phyloP scores from a whole-genome alignment of 371 early-diverging fungal species.

The Rhizomucor miehei region DNA sequence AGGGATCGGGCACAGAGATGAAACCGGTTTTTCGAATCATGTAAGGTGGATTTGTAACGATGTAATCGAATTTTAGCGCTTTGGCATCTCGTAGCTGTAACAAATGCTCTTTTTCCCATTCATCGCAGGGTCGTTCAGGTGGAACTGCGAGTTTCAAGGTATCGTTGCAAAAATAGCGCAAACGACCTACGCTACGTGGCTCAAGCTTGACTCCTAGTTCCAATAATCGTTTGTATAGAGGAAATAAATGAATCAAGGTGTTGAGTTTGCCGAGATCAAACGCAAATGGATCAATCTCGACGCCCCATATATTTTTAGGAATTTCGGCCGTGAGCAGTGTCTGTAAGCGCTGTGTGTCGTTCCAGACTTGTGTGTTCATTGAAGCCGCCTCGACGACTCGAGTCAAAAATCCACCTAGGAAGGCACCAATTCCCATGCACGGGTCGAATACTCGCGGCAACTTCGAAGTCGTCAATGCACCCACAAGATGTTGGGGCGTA shows the following conservation, averaged over 20 bases:
- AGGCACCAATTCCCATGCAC: conserved; percentile 62
- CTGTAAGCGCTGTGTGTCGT: conserved; percentile 22
- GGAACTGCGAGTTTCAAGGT: conserved; percentile 42
- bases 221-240: conserved; percentile 29
- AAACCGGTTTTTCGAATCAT: conserved; percentile 65
- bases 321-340: conserved; percentile 30
- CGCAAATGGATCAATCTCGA: conserved; percentile 64
- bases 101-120: conserved; percentile 1
- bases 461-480: not conserved
- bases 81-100: conserved; percentile 40
- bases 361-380: conserved; percentile 32
- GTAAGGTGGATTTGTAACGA: conserved; percentile 70
- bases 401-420: conserved; percentile 52
- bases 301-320: conserved; percentile 51
- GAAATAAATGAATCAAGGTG: conserved; percentile 38
- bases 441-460: conserved; percentile 58
- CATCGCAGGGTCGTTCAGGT: not conserved
- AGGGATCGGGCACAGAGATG: conserved; percentile 53
- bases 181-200: conserved; percentile 23
- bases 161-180: conserved; percentile 58
- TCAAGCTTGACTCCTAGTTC: conserved; percentile 13
- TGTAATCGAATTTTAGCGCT: conserved; percentile 49
- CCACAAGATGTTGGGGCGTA: not conserved
- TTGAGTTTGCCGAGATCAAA: conserved; percentile 43
- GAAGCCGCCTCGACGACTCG: conserved; percentile 35